Evolutionary conservation across 164 flowering plant species (phyloP).

Genomic region (Tinospora cordifolia): DNA sequence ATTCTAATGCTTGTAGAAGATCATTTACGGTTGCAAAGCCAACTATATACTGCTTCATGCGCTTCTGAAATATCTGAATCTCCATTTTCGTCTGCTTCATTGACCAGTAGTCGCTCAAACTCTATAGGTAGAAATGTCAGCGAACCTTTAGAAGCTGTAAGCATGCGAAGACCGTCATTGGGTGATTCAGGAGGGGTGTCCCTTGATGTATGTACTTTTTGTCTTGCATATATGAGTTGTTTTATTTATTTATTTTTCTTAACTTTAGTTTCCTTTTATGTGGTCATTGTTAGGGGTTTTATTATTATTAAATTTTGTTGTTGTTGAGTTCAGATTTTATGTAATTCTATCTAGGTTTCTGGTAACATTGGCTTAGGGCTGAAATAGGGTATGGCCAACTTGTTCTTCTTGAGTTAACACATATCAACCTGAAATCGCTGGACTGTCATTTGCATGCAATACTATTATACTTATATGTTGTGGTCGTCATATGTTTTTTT

Average conservation of each 20-base stretch:
- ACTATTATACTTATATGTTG: not conserved
- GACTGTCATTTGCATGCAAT: not conserved
- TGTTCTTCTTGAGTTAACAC: not conserved
- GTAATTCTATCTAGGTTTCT: not conserved
- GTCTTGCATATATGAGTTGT: not conserved
- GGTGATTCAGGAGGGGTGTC: constrained; percentile 63
- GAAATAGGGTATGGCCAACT: not conserved
- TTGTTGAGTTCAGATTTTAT: not conserved
- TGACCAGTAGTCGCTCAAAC: constrained; percentile 34
- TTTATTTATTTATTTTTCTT: not conserved
- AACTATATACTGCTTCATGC: constrained; percentile 43
- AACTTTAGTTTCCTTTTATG: not conserved
- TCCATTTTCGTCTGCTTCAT: constrained; percentile 47
- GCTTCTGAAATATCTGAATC: constrained; percentile 37
- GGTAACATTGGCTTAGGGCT: not conserved
- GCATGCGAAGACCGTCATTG: constrained; percentile 37
- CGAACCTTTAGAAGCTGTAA: constrained; percentile 40
- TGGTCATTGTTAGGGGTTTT: not conserved
- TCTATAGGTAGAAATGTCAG: constrained; percentile 28
- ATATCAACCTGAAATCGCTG: not conserved
- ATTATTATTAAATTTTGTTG: not conserved
- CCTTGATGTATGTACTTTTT: constrained; percentile 68
- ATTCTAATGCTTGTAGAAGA: constrained; percentile 98
- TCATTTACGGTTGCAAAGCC: constrained; percentile 92
- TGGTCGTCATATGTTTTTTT: too few species aligned